Evolutionary conservation across 2,329 filamentous ascomycete genomes (phyloP), one percentile per base, ranked within the genome.

Genomic region (Exophiala lecanii-corni): DNA sequence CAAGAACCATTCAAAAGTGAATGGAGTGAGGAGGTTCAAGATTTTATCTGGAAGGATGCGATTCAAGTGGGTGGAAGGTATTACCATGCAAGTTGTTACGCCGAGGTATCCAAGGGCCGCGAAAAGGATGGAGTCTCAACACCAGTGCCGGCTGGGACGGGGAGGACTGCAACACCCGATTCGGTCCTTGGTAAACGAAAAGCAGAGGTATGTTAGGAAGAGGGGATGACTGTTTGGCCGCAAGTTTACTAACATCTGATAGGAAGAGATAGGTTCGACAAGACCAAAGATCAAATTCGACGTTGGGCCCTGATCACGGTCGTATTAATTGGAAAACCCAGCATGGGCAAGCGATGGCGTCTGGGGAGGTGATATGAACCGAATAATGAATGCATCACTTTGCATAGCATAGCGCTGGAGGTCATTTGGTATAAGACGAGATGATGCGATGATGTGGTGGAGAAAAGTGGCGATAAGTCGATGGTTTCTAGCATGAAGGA

Each of bases 1-100:
- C 89, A 95, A 63, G 92, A 98, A 62, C 84, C 85, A 54, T 97
- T 98, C 57, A 85, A 94, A 67, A 88, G 86, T 53, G 84, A 85
- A 53, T 97, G 89, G 84, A 81, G 91, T 5, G 88, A 94, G 56
- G 88, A 94, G 50, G 86, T 85, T 13, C 89, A 97, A 64, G 91
- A 98, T 59, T 97, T 89, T 77, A 91, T 98, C 30, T 97, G 92
- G 86, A 83, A 88, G 63, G 91, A 98, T 63, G 86, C 91, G 1
- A 74, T 86, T 38, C 77, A 83, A 52, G 79, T 94, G 20, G 86
- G 85, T 25, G 79, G 76, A 43, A 81, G 87, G 50, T 84, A 92
- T 12, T 97, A 88, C 58, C 92, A 98, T 64, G 88, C 84, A 9
- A 94, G 82, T 41, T 98, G 92, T 62, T 87, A 91, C 62, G 78